phyloP scores from a whole-genome alignment of 2,329 filamentous ascomycete genomes.

The Stemphylium beticola region DNA sequence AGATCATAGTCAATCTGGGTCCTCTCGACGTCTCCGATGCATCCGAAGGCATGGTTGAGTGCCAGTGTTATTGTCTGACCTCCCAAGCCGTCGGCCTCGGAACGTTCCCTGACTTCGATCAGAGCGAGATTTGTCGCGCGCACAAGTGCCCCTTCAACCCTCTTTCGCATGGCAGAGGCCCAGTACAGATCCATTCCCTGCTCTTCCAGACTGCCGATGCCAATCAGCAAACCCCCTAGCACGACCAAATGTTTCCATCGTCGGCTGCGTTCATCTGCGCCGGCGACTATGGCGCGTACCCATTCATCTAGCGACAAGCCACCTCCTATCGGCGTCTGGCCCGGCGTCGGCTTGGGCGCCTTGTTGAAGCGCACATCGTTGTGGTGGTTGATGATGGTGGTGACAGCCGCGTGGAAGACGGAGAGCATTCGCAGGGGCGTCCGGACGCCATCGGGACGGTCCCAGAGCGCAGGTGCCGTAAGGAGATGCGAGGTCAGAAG shows the following conservation, averaged over 20 bases:
- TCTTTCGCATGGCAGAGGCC: slow-evolving; percentile 67
- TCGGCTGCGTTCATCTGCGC: slow-evolving; percentile 66
- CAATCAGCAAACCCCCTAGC: slow-evolving; percentile 78
- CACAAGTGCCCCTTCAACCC: slow-evolving; percentile 75
- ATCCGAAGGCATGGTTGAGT: slow-evolving; percentile 77
- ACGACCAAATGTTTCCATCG: slow-evolving; percentile 87
- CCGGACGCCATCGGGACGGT: slow-evolving; percentile 63
- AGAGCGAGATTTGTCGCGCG: slow-evolving; percentile 79
- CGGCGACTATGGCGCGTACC: slow-evolving; percentile 64
- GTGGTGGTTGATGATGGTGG: slow-evolving; percentile 60
- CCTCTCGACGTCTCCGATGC: slow-evolving; percentile 67
- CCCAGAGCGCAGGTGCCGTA: slow-evolving; percentile 74
- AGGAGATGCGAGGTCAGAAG: slow-evolving; percentile 76
- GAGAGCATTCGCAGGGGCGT: slow-evolving; percentile 71
- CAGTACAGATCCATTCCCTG: slow-evolving; percentile 63
- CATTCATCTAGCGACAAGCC: slow-evolving; percentile 62
- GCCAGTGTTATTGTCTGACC: slow-evolving; percentile 67
- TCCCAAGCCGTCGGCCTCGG: slow-evolving; percentile 57
- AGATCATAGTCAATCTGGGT: slow-evolving; percentile 67
- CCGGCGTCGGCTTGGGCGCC: slow-evolving; percentile 34
- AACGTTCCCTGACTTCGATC: slow-evolving; percentile 59
- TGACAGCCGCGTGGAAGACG: slow-evolving; percentile 73
- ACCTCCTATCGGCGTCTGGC: slow-evolving; percentile 47
- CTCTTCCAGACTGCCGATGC: slow-evolving; percentile 61
- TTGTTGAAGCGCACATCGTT: slow-evolving; percentile 41